Evolutionary conservation across 139 green algal genomes (phyloP), one percentile per base, ranked within the genome.

Genomic region (Tetratostichococcus sp.): DNA sequence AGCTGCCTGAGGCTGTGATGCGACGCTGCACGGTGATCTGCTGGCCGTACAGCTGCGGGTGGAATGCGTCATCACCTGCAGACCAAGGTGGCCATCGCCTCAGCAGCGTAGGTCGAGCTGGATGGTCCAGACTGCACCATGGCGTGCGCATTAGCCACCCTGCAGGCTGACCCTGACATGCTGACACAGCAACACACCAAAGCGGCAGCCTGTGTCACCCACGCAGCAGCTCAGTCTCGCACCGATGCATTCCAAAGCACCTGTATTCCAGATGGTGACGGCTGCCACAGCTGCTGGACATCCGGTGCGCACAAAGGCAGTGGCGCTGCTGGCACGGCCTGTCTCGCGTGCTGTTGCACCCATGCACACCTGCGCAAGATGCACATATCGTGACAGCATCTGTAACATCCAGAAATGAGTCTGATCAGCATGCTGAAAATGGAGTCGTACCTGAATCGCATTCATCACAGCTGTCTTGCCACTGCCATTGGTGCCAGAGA

Each of bases 401-500:
- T n/a, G n/a, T n/a, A n/a, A n/a, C n/a, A n/a, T n/a, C n/a, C n/a
- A n/a, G n/a, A n/a, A n/a, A n/a, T n/a, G n/a, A n/a, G n/a, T n/a
- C n/a, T n/a, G n/a, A n/a, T n/a, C n/a, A n/a, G n/a, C n/a, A n/a
- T n/a, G n/a, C n/a, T n/a, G n/a, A n/a, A n/a, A n/a, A n/a, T n/a
- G n/a, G n/a, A n/a, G n/a, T n/a, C 50, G 14, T 26, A 26, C 50
- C 50, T 62, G 77, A 71, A 95, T 70, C 14, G 83, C 89, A 65
- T 91, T 83, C 66, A 95, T 76, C 1, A 90, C 77, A 1, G 90
- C 87, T 21, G 62, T 82, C 77, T 95, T 95, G 70, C 90, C 90
- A 62, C 82, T 91, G 68, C 90, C 90, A 69, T 95, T 95, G 25
- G 69, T 67, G 65, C 90, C 90, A 23, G 62, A 85, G 23, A 95